Conservation (phyloP, 140 eudicot species). For the Ambrosia hybrid region DNA sequence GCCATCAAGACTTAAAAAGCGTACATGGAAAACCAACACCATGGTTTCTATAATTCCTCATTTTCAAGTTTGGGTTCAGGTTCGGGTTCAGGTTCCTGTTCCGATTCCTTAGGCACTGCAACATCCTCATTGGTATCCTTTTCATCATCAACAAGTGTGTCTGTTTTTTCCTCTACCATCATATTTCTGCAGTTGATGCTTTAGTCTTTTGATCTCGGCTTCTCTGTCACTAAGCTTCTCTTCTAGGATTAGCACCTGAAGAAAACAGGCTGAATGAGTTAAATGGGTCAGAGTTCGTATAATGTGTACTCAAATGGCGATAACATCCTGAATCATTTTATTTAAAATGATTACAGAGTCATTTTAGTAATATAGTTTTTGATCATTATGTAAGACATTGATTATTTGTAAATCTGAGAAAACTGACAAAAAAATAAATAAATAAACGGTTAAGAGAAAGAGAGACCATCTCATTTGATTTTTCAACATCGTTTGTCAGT, state of each 20-base stretch:
- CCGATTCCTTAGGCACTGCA: slow-evolving; percentile 21
- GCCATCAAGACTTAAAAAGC: slow-evolving; percentile 7
- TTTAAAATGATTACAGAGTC: neutral
- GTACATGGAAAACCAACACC: neutral
- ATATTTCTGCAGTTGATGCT: slow-evolving; percentile 44
- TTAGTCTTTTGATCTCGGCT: slow-evolving; percentile 60
- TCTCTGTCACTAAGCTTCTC: slow-evolving; percentile 83
- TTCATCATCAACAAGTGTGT: slow-evolving; percentile 31
- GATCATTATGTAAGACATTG: neutral
- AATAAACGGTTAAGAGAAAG: slow-evolving; percentile 2
- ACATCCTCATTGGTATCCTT: slow-evolving; percentile 32
- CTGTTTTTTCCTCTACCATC: slow-evolving; percentile 42
- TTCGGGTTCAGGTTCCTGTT: slow-evolving; percentile 17
- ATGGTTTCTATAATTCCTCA: slow-evolving; percentile 22
- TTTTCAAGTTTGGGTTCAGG: slow-evolving; percentile 28
- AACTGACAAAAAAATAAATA: neutral
- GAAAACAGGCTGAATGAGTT: neutral
- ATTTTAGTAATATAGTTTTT: neutral
- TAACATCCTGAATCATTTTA: neutral
- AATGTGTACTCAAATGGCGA: neutral
- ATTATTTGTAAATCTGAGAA: neutral
- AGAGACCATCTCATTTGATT: slow-evolving; percentile 83
- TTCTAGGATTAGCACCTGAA: slow-evolving; percentile 76
- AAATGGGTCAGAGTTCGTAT: neutral
- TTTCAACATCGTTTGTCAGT: slow-evolving; percentile 71